Conservation (phyloP, 768 basidiomycete genomes). For the Postia placenta region DNA sequence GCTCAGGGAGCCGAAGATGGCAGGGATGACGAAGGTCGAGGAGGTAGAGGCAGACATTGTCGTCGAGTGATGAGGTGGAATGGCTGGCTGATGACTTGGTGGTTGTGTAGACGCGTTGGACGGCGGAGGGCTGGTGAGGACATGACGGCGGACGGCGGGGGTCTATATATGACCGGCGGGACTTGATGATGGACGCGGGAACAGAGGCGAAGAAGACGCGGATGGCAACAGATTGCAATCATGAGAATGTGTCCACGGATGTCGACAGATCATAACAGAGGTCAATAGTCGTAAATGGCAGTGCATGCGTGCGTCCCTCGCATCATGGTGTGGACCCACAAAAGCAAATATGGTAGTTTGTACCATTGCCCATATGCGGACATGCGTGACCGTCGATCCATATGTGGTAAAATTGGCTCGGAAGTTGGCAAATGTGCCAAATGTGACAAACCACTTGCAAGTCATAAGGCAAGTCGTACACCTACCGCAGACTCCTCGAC, state of each 20-base stretch:
- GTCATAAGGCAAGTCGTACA: too few relatives aligned
- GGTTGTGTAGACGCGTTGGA: background rate
- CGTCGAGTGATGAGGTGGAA: background rate
- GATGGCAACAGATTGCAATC: background rate
- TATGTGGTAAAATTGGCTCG: too few relatives aligned
- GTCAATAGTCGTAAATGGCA: too few relatives aligned
- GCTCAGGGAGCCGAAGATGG: slow-evolving; percentile 3
- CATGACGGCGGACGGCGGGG: background rate
- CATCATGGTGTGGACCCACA: too few relatives aligned
- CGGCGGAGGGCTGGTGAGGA: background rate
- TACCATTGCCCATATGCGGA: too few relatives aligned
- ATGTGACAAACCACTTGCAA: too few relatives aligned
- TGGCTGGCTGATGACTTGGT: background rate
- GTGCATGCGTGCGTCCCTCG: too few relatives aligned
- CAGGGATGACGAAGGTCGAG: background rate
- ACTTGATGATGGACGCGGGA: background rate
- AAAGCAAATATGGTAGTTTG: too few relatives aligned
- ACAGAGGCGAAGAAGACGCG: background rate
- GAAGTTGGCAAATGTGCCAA: too few relatives aligned
- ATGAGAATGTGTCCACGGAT: background rate
- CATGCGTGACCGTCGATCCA: too few relatives aligned
- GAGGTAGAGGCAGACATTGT: slow-evolving; percentile 1
- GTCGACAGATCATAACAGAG: too few relatives aligned
- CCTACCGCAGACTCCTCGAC: too few relatives aligned
- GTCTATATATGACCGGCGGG: background rate